Base-by-base conservation (phyloP, 2,329 filamentous ascomycete genomes). In the Albifimbria verrucaria region DNA sequence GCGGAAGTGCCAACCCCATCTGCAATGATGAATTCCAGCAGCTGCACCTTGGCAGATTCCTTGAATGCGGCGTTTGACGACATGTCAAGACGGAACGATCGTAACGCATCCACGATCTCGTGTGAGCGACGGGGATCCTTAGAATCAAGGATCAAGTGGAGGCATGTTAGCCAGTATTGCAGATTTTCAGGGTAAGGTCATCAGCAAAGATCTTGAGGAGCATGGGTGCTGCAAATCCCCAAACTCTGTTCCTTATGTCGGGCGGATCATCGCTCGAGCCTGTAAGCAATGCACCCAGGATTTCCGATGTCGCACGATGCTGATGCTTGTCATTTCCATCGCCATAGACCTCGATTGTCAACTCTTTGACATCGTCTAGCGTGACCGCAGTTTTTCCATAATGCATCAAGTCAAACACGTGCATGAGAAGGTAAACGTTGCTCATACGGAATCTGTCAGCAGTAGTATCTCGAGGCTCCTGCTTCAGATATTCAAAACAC, bases 311-410 rank as follows among this genome's bases (percentile, higher is more conserved):
- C 17, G 94, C 94, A 50, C 94, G 89, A 68, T 99, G 94, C 68
- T 99, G 93, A 69, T 99, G 94, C 72, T 97, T 97, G 68, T 99
- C 94, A 62, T 87, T 94, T 10, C 95, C 94, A 68, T 99, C 93
- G 15, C 87, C 93, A 64, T 91, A 97, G 1, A 95, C 85, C 2
- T 84, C 82, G 54, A 82, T 77, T 5, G 89, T 84, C 55, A 97
- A 78, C 61, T 92, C 87, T 65, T 93, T 88, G 68, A 99, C 86
- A 52, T 99, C 94, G 6, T 93, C 86, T 62, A 97, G 90, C 0
- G 85, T 95, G 22, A 88, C 88, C 15, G 78, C 76, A 0, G 94
- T 92, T 50, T 90, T 75, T 1, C 86, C 90, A 62, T 89, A 86
- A 61, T 95, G 85, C 76, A 97, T 88, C 24, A 99, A 78, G 61